These are phyloP conservation scores for Ogataea henricii DNA, from an alignment of 805 yeast genomes.

Conservation along the genomic window DNA sequence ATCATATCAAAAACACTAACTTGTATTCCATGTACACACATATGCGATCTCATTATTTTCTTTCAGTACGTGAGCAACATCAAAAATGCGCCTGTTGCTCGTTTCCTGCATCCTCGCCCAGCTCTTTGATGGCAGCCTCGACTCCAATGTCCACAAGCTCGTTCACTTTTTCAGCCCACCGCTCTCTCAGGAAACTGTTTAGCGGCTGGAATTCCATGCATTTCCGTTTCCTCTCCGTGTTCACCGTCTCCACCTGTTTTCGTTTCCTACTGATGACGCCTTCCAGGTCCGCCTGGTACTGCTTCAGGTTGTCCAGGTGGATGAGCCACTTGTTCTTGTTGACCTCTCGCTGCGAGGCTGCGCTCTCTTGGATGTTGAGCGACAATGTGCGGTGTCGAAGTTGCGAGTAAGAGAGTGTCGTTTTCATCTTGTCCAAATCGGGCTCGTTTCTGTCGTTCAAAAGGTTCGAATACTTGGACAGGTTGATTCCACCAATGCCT, in stretches of 20 bases:
- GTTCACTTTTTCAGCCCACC: slow-evolving; percentile 54
- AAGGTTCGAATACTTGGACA: slow-evolving; percentile 22
- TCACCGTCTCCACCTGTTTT: slow-evolving; percentile 45
- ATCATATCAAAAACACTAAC: no score
- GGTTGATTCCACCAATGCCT: slow-evolving; percentile 20
- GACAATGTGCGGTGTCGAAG: slow-evolving; percentile 44
- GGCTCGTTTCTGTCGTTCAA: slow-evolving; percentile 17
- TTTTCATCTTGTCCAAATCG: slow-evolving; percentile 31
- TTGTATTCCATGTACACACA: no score
- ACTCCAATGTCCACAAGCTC: slow-evolving; percentile 41
- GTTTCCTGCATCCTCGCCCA: slow-evolving; percentile 9
- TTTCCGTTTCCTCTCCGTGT: slow-evolving; percentile 41
- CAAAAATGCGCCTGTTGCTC: background rate
- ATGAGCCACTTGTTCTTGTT: slow-evolving; percentile 39
- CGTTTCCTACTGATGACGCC: slow-evolving; percentile 37
- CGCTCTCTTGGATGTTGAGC: slow-evolving; percentile 25
- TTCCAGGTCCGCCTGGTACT: slow-evolving; percentile 31
- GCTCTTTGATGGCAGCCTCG: slow-evolving; percentile 31
- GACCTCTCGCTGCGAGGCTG: slow-evolving; percentile 9
- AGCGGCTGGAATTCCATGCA: slow-evolving; percentile 48
- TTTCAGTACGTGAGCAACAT: background rate
- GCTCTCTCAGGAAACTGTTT: slow-evolving; percentile 44
- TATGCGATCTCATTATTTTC: background rate
- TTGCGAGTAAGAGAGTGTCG: slow-evolving; percentile 42
- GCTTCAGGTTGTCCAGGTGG: slow-evolving; percentile 37